A percentile compares a stretch with the other conserved stretches of the same genome.
phyloP scores from a whole-genome alignment of 192 early-diverging fungal species.

The Phycomyces nitens region DNA sequence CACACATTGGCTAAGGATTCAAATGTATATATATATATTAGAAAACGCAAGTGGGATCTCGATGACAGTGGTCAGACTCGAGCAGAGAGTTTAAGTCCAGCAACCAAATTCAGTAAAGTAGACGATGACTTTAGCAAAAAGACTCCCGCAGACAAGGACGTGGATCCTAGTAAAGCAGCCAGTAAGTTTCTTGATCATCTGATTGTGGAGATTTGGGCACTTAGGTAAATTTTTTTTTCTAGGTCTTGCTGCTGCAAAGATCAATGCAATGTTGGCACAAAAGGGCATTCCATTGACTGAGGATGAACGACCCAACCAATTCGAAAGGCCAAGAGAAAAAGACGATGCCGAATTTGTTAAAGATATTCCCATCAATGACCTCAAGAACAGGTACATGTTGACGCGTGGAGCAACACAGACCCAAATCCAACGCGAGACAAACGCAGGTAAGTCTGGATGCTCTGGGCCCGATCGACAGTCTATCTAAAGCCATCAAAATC shows the following conservation, averaged over 20 bases:
- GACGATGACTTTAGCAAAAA: conserved; percentile 6
- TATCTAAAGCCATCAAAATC: too few species aligned
- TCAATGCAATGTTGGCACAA: conserved; percentile 51
- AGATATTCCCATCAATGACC: conserved; percentile 79
- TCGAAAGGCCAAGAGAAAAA: conserved; percentile 5
- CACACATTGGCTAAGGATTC: too few species aligned
- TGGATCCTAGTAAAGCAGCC: conserved; percentile 28
- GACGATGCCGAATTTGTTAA: conserved; percentile 46
- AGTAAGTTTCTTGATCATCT: conserved; percentile 22
- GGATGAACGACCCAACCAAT: conserved; percentile 8
- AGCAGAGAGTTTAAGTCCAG: conserved; percentile 9
- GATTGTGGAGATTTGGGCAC: neutral
- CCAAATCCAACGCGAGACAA: conserved; percentile 73
- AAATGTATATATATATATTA: conserved; percentile 8
- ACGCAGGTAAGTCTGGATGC: conserved; percentile 56
- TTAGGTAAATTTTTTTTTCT: neutral
- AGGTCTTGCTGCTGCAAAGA: conserved; percentile 50
- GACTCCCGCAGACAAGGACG: neutral
- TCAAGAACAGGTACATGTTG: conserved; percentile 74
- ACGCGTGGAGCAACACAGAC: conserved; percentile 75
- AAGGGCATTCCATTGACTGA: conserved; percentile 45
- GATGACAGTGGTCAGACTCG: conserved; percentile 37
- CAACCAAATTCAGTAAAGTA: conserved; percentile 14
- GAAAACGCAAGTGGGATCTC: conserved; percentile 44
- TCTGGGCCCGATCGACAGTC: too few species aligned